Percentiles rank a stretch among this genome's conserved stretches.
Conservation (phyloP, 345 rosid species). For the Aethionema arabicum region DNA sequence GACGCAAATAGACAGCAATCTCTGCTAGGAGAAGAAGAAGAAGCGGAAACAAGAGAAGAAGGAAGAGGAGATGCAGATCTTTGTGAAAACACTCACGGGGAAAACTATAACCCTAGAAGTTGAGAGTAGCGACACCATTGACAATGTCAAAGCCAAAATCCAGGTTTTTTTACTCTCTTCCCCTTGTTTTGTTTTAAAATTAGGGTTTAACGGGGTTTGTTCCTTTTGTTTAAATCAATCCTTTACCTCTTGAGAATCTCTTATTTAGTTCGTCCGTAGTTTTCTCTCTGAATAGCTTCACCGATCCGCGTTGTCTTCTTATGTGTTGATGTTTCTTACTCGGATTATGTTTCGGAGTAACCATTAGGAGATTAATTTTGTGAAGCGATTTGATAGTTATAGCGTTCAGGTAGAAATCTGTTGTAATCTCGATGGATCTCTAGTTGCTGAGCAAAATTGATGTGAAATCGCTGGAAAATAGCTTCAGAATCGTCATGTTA, state of each 20-base stretch:
- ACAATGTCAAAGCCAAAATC: conserved; percentile 58
- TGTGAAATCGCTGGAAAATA: neutral
- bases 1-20: too few species aligned
- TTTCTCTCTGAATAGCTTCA: too few species aligned
- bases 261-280: too few species aligned
- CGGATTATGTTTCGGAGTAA: too few species aligned
- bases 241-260: too few species aligned
- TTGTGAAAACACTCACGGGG: conserved; percentile 56
- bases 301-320: too few species aligned
- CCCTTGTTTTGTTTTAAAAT: neutral
- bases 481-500: neutral
- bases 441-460: neutral
- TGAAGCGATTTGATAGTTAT: conserved; percentile 12
- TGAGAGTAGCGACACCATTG: conserved; percentile 56
- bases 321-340: too few species aligned
- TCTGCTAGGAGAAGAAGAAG: neutral
- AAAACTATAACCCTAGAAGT: conserved; percentile 61
- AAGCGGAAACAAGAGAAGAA: neutral
- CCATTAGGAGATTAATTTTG: neutral
- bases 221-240: too few species aligned
- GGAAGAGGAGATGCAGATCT: conserved; percentile 45
- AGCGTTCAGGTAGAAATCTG: neutral
- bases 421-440: neutral
- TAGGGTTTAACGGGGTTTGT: conserved; percentile 17
- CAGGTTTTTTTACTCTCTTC: conserved; percentile 36